Percentiles rank a stretch among this genome's conserved stretches.
Conservation (phyloP, 2,329 filamentous ascomycete genomes). For the Neoarthrinium moseri region DNA sequence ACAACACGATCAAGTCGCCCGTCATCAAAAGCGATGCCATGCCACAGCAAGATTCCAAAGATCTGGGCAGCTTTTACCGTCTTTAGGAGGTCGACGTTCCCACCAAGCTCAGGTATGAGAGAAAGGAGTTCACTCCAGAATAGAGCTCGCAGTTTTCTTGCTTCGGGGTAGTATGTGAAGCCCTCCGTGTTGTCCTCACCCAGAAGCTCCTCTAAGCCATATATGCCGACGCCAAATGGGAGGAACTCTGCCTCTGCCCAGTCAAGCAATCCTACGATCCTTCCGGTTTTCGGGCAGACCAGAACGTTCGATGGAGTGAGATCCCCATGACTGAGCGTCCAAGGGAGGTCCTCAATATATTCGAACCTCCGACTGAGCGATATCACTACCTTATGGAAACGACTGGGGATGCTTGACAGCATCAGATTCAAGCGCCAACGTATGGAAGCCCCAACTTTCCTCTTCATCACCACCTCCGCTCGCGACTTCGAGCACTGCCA, state of each 20-base stretch:
- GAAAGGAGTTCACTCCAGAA: slow-evolving; percentile 49
- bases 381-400: slow-evolving; percentile 27
- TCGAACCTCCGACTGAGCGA: slow-evolving; percentile 26
- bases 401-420: slow-evolving; percentile 30
- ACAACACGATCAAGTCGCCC: slow-evolving; percentile 59
- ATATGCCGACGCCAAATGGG: slow-evolving; percentile 59
- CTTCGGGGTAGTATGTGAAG: slow-evolving; percentile 45
- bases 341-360: slow-evolving; percentile 43
- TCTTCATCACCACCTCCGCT: slow-evolving; percentile 18
- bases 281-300: slow-evolving; percentile 40
- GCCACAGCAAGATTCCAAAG: slow-evolving; percentile 60
- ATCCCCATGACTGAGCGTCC: slow-evolving; percentile 61
- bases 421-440: slow-evolving; percentile 37
- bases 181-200: slow-evolving; percentile 38
- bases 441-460: slow-evolving; percentile 40
- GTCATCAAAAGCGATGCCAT: slow-evolving; percentile 62
- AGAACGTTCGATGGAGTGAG: slow-evolving; percentile 58
- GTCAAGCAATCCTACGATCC: slow-evolving; percentile 55
- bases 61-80: slow-evolving; percentile 33
- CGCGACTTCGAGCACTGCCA: slow-evolving; percentile 27
- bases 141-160: slow-evolving; percentile 36
- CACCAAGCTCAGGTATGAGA: slow-evolving; percentile 32
- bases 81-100: slow-evolving; percentile 30
- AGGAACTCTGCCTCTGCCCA: slow-evolving; percentile 64
- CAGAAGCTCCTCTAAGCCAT: slow-evolving; percentile 60